These are phyloP conservation scores for Phaeodactylum tricornutum DNA, from an alignment of 108 stramenopile species.

Conservation along the genomic window DNA sequence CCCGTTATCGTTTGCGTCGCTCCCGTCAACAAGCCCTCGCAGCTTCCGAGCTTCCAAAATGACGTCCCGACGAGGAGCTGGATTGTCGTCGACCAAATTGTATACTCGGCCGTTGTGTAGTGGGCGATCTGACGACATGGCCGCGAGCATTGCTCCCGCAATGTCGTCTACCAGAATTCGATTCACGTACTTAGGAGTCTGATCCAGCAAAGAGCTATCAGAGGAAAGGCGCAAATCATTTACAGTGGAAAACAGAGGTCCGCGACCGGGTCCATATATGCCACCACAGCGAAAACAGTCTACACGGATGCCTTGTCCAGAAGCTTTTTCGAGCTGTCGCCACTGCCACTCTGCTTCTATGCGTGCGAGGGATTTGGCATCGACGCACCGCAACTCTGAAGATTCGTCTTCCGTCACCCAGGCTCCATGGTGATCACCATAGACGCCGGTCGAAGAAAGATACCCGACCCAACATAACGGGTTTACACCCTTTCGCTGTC, in stretches of 20 bases:
- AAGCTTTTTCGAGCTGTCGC: neutral
- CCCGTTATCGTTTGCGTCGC: no score
- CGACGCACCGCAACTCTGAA: conserved; percentile 5
- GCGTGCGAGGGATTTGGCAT: conserved; percentile 3
- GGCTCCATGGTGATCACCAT: conserved; percentile 67
- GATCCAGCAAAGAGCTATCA: neutral
- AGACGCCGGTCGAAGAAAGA: conserved; percentile 67
- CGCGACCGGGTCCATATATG: conserved; percentile 37
- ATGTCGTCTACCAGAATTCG: conserved; percentile 63
- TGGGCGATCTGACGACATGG: conserved; percentile 14
- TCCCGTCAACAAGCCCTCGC: no score
- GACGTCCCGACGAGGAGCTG: conserved; percentile 39
- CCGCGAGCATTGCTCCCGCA: conserved; percentile 31
- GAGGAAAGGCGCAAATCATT: neutral
- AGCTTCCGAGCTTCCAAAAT: no score
- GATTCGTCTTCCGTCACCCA: conserved; percentile 50
- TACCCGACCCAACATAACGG: conserved; percentile 50
- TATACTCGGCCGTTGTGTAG: conserved; percentile 10
- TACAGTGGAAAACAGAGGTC: neutral
- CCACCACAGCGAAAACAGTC: conserved; percentile 72
- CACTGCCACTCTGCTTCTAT: conserved; percentile 9
- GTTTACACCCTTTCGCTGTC: no score
- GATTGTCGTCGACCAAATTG: conserved; percentile 65
- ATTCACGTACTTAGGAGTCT: conserved; percentile 18
- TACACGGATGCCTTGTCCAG: neutral